Evolutionary conservation across 2,329 filamentous ascomycete genomes (phyloP).

Genomic region (Beauveria bassiana): DNA sequence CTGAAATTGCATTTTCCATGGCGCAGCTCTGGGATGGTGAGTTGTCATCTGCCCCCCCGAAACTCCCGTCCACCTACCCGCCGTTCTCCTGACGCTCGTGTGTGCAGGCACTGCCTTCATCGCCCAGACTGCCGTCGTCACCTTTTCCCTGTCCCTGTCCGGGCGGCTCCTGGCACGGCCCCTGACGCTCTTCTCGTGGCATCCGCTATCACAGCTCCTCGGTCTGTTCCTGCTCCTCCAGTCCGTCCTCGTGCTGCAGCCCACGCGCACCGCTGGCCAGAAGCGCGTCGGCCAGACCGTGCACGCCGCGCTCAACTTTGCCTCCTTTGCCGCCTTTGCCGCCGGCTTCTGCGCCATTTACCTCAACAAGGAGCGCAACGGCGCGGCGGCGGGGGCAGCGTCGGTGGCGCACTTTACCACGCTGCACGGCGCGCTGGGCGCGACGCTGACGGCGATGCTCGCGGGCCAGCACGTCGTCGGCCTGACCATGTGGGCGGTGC

Average conservation of each 20-base stretch:
- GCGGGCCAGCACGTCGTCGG: constrained; percentile 72
- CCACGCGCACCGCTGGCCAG: constrained; percentile 68
- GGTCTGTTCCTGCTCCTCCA: constrained; percentile 71
- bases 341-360: constrained; percentile 66
- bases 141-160: constrained; percentile 73
- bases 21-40: neutral
- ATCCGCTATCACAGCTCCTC: constrained; percentile 64
- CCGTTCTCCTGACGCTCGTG: neutral
- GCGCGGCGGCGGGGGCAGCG: constrained; percentile 27
- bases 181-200: constrained; percentile 77
- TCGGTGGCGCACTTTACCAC: constrained; percentile 62
- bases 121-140: constrained; percentile 69
- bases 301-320: constrained; percentile 64
- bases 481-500: constrained; percentile 73
- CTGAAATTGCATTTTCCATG: neutral
- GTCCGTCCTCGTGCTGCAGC: constrained; percentile 78
- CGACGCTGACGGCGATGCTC: constrained; percentile 42
- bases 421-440: constrained; percentile 74
- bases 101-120: constrained; percentile 67
- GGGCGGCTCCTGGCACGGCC: constrained; percentile 60
- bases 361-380: constrained; percentile 70
- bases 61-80: neutral
- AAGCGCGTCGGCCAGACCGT: constrained; percentile 54
- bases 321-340: constrained; percentile 54
- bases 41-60: neutral